phyloP scores from a whole-genome alignment of 1,284 basidiomycete species.

The Irpex lacteus region DNA sequence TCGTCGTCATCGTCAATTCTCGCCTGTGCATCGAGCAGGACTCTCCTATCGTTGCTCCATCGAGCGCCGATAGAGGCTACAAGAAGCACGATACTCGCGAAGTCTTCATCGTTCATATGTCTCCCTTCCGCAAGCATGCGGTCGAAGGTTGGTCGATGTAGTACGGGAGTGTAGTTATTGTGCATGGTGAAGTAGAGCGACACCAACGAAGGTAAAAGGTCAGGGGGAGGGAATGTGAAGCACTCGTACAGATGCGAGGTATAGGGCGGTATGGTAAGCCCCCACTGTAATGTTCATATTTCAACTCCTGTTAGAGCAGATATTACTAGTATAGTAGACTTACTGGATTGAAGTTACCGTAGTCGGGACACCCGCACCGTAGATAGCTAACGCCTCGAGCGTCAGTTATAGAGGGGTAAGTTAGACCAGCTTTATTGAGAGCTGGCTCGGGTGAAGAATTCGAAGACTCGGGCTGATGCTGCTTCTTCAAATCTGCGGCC shows the following conservation, averaged over 20 bases:
- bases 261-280: constrained; percentile 28
- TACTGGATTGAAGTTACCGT: neutral
- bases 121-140: constrained; percentile 49
- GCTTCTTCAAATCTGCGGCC: constrained; percentile 8
- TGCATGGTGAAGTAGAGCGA: constrained; percentile 65
- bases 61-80: constrained; percentile 75
- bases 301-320: constrained; percentile 11
- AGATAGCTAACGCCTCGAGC: neutral
- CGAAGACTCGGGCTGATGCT: neutral
- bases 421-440: neutral
- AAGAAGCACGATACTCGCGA: constrained; percentile 69
- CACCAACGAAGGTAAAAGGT: constrained; percentile 61
- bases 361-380: neutral
- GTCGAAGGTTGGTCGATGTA: constrained; percentile 78
- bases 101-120: constrained; percentile 56
- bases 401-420: neutral
- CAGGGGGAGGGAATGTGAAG: constrained; percentile 55
- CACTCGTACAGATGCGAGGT: constrained; percentile 26
- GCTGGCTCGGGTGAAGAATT: neutral
- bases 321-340: neutral
- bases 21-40: constrained; percentile 39
- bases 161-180: constrained; percentile 66
- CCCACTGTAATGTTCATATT: constrained; percentile 18
- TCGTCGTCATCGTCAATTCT: neutral
- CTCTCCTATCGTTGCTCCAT: constrained; percentile 65